phyloP scores from a whole-genome alignment of 2,329 filamentous ascomycete genomes.

The Pseudogymnoascus destructans region DNA sequence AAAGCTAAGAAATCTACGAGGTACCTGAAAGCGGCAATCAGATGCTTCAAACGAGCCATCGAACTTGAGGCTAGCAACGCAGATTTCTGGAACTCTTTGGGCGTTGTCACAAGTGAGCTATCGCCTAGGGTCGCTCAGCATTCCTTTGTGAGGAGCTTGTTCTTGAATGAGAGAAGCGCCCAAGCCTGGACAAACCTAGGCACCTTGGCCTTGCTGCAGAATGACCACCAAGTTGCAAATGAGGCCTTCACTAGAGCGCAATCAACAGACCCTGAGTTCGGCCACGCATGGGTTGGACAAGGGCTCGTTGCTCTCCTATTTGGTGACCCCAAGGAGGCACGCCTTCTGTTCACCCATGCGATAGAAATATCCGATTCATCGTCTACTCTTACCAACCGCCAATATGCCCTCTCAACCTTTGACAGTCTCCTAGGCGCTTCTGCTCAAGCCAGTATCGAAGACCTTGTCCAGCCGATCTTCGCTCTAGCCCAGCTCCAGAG shows the following conservation, averaged over 20 bases:
- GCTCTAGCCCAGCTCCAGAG: conserved; percentile 69
- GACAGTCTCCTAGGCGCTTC: conserved; percentile 58
- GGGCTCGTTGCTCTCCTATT: conserved; percentile 68
- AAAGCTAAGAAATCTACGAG: conserved; percentile 41
- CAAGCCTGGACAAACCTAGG: conserved; percentile 86
- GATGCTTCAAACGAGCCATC: conserved; percentile 90
- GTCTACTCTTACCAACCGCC: conserved; percentile 57
- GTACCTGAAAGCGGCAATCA: conserved; percentile 69
- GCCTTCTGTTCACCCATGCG: conserved; percentile 80
- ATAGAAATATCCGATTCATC: conserved; percentile 82
- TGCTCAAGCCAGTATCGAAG: conserved; percentile 38
- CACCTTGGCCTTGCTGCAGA: conserved; percentile 70
- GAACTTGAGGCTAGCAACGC: conserved; percentile 88
- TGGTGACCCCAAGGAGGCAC: conserved; percentile 64
- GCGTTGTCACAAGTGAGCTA: conserved; percentile 75
- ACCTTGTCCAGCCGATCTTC: conserved; percentile 75
- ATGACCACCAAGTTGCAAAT: conserved; percentile 76
- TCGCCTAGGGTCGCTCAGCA: conserved; percentile 86
- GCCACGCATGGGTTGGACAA: conserved; percentile 88
- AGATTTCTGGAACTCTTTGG: conserved; percentile 95
- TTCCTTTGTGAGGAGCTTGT: conserved; percentile 81
- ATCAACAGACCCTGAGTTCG: conserved; percentile 86
- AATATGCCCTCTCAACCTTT: conserved; percentile 71
- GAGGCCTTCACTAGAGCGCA: conserved; percentile 82
- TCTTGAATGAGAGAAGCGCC: conserved; percentile 77